A percentile compares a stretch with the other conserved stretches of the same genome.
phyloP scores from a whole-genome alignment of 192 early-diverging fungal species.

The Borealophlyctis nickersoniae region DNA sequence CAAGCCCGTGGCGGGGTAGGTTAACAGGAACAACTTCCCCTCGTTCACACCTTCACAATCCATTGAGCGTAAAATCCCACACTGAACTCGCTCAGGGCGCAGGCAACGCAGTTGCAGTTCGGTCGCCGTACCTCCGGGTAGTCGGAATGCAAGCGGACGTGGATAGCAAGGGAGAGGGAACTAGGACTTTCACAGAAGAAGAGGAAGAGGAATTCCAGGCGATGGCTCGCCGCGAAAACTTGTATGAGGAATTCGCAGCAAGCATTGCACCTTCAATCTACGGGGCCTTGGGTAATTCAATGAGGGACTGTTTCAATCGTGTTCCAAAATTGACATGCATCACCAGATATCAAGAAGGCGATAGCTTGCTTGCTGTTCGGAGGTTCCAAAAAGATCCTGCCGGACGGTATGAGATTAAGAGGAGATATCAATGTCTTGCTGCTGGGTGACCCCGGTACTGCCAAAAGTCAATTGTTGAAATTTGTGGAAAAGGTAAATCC shows the following conservation, averaged over 20 bases:
- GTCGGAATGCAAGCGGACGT: constrained; percentile 85
- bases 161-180: constrained; percentile 60
- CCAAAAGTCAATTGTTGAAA: constrained; percentile 96
- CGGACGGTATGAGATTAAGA: constrained; percentile 94
- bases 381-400: constrained; percentile 92
- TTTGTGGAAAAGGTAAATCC: constrained; percentile 88
- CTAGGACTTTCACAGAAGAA: constrained; percentile 73
- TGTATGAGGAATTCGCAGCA: constrained; percentile 87
- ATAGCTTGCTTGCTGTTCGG: constrained; percentile 93
- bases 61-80: not conserved
- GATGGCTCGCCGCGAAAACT: constrained; percentile 79
- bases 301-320: not conserved
- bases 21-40: constrained; percentile 20
- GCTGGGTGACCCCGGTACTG: constrained; percentile 97
- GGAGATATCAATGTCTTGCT: constrained; percentile 98
- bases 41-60: not conserved
- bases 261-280: constrained; percentile 98
- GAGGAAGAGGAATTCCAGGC: constrained; percentile 92
- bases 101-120: constrained; percentile 80
- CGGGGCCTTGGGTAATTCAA: constrained; percentile 72
- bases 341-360: constrained; percentile 90
- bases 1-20: constrained; percentile 49
- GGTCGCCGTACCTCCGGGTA: constrained; percentile 91
- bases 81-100: constrained; percentile 51
- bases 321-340: not conserved